Percentiles rank a stretch among this genome's conserved stretches.
Conservation (phyloP, 2,329 filamentous ascomycete genomes). For the Fusarium buharicum region DNA sequence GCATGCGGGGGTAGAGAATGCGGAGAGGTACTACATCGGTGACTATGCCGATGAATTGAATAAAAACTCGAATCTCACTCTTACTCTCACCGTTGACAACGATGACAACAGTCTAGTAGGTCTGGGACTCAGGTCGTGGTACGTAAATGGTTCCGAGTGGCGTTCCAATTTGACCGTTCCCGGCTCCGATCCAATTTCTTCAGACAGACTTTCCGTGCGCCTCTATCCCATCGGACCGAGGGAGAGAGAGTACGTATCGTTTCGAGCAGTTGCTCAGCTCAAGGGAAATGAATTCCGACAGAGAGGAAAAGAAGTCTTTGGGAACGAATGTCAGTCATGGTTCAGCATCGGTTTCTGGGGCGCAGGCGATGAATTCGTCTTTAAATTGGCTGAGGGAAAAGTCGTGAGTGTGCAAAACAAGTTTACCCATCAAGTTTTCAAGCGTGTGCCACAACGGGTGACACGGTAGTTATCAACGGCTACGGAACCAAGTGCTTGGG, state of each 20-base stretch:
- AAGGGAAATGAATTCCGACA: not conserved
- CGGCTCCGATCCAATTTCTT: not conserved
- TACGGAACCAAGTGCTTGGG: not conserved
- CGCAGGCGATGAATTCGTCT: not conserved
- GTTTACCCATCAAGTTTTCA: not conserved
- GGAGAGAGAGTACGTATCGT: not conserved
- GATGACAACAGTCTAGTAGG: slow-evolving; percentile 23
- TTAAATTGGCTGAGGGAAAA: not conserved
- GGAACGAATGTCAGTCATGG: not conserved
- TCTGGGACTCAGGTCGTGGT: slow-evolving; percentile 7
- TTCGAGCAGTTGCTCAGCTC: not conserved
- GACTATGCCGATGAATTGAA: not conserved
- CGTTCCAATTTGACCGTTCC: not conserved
- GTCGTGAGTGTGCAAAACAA: slow-evolving; percentile 1
- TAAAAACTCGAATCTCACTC: slow-evolving; percentile 10
- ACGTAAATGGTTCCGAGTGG: slow-evolving; percentile 5
- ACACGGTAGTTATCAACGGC: not conserved
- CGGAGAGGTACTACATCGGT: not conserved
- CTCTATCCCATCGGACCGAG: slow-evolving; percentile 2
- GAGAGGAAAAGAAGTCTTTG: not conserved
- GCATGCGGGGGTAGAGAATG: slow-evolving; percentile 1
- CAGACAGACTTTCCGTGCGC: not conserved
- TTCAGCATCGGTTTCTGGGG: slow-evolving; percentile 4
- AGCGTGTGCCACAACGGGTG: not conserved
- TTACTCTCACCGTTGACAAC: slow-evolving; percentile 21